Base-by-base conservation (phyloP, 768 basidiomycete genomes). In the Boletus reticulatus region DNA sequence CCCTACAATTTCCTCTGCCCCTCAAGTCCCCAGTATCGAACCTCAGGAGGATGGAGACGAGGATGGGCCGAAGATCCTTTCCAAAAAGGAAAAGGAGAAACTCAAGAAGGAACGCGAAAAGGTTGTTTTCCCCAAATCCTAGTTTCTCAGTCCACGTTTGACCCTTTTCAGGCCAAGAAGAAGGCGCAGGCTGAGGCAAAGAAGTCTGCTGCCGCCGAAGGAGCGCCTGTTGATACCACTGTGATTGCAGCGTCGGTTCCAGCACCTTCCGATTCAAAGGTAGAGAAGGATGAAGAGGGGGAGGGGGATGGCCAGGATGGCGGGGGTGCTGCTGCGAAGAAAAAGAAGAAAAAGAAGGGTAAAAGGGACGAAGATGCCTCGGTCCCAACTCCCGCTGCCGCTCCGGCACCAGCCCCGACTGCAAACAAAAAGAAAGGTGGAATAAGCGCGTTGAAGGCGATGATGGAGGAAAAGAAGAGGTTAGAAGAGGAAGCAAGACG, bases 61-160 rank as follows among this genome's bases (percentile, higher is more conserved):
- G 1, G 80, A 60, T 6, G 77, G 80, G 14, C 76, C 77, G 4
- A 85, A 88, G 72, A 68, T 96, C 32, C 73, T 97, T 36, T 87
- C 88, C 17, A 98, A 98, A 77, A 97, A 96, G 71, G 92, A 98
- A 79, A 98, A 98, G 75, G 95, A 98, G 71, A 87, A 87, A 69
- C 77, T 96, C 57, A 98, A 98, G 83, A 98, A 98, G 76, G 95
- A 98, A 74, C 84, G 85, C 49, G 94, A 97, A 77, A 97, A 97
- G 88, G 94, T 88, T 36, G 46, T 65, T 39, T 55, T 20, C 39
- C 39, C 41, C 38, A n/a, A 51, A 11, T 6, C 41, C 29, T 50
- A n/a, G n/a, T 48, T 31, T 57, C 48, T 51, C 37, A 10, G 47
- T 51, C 57, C 32, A 58, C 49, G 14, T 59, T 51, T 59, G 49